phyloP scores from a whole-genome alignment of 1,284 basidiomycete genomes.

The Anthracocystis setariae region DNA sequence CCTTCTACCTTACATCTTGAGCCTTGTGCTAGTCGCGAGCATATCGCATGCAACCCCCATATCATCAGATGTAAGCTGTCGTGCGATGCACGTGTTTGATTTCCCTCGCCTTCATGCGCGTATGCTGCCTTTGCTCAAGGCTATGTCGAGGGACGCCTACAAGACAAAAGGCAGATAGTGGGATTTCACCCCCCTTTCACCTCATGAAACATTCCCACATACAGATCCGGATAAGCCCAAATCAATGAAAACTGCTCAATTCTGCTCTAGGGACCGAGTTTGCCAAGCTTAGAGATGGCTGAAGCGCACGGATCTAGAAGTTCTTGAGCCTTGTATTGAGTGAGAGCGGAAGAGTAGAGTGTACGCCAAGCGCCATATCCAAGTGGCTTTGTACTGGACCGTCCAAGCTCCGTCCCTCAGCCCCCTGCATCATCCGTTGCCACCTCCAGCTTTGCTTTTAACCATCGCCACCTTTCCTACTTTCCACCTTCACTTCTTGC shows the following conservation, averaged over 20 bases:
- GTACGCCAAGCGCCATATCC: not conserved
- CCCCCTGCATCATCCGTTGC: not conserved
- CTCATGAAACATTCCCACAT: not conserved
- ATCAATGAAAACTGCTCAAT: no score
- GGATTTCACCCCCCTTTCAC: slow-evolving; percentile 9
- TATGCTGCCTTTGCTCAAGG: not conserved
- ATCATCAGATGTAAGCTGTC: not conserved
- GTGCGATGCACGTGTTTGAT: slow-evolving; percentile 23
- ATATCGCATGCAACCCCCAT: slow-evolving; percentile 8
- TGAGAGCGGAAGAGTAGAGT: no score
- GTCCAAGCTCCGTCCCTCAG: not conserved
- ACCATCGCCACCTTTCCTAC: slow-evolving; percentile 4
- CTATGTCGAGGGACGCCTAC: not conserved
- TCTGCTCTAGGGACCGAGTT: not conserved
- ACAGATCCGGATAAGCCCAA: no score
- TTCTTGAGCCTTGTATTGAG: no score
- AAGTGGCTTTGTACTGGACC: not conserved
- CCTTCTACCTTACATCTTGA: no score
- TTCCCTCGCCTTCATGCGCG: no score
- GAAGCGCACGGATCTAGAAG: not conserved
- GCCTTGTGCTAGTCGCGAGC: not conserved
- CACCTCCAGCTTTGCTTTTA: slow-evolving; percentile 3
- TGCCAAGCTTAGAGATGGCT: not conserved
- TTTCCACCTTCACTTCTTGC: slow-evolving; percentile 5
- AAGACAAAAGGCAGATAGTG: slow-evolving; percentile 21